Conservation (phyloP, 2,329 filamentous ascomycete genomes). For the Hirsutella minnesotensis region DNA sequence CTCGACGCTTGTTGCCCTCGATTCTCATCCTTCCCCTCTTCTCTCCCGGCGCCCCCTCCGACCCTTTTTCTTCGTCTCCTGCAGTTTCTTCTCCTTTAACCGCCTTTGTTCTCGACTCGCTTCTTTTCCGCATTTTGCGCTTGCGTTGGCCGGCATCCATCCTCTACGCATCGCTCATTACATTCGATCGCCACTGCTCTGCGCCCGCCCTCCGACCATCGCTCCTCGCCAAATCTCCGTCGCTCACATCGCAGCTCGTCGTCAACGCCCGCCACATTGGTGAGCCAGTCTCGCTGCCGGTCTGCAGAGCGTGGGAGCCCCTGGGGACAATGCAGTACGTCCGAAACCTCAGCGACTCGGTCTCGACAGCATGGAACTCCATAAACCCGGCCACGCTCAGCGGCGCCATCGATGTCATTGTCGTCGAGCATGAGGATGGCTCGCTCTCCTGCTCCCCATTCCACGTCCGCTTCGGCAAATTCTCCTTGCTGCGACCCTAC, state of each 20-base stretch:
- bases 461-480: slow-evolving; percentile 97
- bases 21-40: no score
- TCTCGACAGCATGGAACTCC: slow-evolving; percentile 98
- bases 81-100: no score
- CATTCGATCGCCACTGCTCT: no score
- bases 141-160: no score
- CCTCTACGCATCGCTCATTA: no score
- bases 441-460: slow-evolving; percentile 85
- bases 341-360: slow-evolving; percentile 83
- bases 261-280: neutral
- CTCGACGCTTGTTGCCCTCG: no score
- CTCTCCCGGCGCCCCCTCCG: no score
- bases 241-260: neutral
- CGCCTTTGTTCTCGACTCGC: no score
- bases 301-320: slow-evolving; percentile 3
- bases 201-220: no score
- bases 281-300: neutral
- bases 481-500: slow-evolving; percentile 83
- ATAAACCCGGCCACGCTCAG: slow-evolving; percentile 96
- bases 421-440: slow-evolving; percentile 93
- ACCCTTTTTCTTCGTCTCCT: no score
- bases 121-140: no score
- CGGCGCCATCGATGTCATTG: slow-evolving; percentile 97
- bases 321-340: slow-evolving; percentile 84
- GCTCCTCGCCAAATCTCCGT: neutral